These are phyloP conservation scores for Stropharia rugosoannulata DNA, from an alignment of 768 basidiomycete genomes.

Conservation along the genomic window DNA sequence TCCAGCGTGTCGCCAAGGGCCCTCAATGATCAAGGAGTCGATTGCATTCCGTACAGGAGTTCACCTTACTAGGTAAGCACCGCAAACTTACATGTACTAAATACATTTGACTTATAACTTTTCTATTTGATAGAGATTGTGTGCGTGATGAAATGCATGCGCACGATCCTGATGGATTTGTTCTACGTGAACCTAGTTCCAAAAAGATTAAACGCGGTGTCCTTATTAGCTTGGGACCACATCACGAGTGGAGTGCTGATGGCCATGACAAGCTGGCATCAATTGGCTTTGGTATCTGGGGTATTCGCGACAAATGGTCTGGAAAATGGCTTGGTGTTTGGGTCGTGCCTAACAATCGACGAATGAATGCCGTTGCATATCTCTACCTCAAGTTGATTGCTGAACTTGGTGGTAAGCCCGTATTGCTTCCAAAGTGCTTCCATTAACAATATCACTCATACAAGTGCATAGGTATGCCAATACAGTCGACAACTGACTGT, in stretches of 20 bases:
- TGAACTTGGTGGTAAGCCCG: constrained; percentile 24
- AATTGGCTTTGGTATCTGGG: constrained; percentile 40
- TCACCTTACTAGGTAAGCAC: constrained; percentile 8
- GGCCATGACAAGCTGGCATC: constrained; percentile 39
- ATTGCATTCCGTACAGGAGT: constrained; percentile 17
- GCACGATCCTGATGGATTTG: constrained; percentile 27
- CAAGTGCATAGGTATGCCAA: constrained; percentile 25
- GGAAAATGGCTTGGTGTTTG: constrained; percentile 29
- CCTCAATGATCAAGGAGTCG: constrained; percentile 15
- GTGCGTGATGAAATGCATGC: constrained; percentile 26
- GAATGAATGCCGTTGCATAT: constrained; percentile 27
- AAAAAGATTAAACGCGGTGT: constrained; percentile 24
- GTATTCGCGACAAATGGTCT: constrained; percentile 30
- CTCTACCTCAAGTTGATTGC: constrained; percentile 29
- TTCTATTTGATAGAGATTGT: constrained; percentile 1
- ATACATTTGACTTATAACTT: neutral
- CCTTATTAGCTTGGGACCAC: constrained; percentile 30
- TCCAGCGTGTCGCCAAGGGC: constrained; percentile 13
- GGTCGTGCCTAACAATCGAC: constrained; percentile 37
- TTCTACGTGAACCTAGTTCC: constrained; percentile 22
- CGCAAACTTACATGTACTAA: neutral
- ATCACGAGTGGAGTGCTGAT: constrained; percentile 35
- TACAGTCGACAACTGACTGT: constrained; percentile 34
- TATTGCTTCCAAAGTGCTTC: neutral
- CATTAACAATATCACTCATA: neutral